Conservation (phyloP, 345 rosid species). For the Eutrema japonicum region DNA sequence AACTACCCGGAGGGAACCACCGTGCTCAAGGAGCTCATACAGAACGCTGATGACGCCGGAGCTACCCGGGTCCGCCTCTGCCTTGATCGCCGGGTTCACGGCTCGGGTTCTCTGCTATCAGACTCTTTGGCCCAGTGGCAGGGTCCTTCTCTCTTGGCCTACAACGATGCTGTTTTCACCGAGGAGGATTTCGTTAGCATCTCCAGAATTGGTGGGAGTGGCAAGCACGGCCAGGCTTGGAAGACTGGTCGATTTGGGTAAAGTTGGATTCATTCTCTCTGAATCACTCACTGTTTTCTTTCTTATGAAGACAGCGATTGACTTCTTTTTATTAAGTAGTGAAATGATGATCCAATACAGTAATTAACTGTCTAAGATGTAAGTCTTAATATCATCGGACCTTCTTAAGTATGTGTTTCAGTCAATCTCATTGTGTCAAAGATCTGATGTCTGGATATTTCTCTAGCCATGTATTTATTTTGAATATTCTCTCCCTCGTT, state of each 20-base stretch:
- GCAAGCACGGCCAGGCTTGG: conserved; percentile 77
- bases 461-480: background rate
- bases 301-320: conserved; percentile 15
- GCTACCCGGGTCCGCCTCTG: conserved; percentile 84
- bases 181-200: conserved; percentile 92
- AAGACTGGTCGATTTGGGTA: conserved; percentile 97
- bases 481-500: background rate
- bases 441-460: background rate
- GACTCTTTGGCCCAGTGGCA: conserved; percentile 77
- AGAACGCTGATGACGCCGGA: conserved; percentile 97
- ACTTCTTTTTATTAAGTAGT: too few species aligned
- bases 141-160: conserved; percentile 84
- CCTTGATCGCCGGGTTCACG: conserved; percentile 77
- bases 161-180: conserved; percentile 81
- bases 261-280: background rate
- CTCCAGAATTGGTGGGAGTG: conserved; percentile 87
- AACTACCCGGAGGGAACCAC: conserved; percentile 98
- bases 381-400: background rate
- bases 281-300: background rate
- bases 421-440: background rate
- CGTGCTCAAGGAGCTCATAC: conserved; percentile 88
- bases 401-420: background rate
- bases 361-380: background rate
- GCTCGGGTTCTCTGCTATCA: conserved; percentile 62
- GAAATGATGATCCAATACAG: background rate